These are phyloP conservation scores for Pyricularia grisea DNA, from an alignment of 2,329 filamentous ascomycete species.

Conservation along the genomic window DNA sequence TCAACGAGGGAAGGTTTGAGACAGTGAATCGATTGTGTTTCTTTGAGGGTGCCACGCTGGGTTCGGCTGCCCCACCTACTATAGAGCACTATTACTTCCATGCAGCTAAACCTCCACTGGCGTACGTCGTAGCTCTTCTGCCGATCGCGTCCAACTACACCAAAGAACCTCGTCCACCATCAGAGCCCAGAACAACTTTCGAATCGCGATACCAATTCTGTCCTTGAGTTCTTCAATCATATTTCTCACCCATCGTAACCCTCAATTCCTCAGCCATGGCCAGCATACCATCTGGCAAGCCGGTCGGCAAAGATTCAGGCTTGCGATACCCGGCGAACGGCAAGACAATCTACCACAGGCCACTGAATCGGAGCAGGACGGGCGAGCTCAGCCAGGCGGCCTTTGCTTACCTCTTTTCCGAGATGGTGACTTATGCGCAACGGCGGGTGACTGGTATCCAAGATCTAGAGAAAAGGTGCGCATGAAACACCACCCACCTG, in stretches of 20 bases:
- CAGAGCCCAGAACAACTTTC: background rate
- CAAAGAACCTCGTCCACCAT: background rate
- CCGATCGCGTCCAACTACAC: background rate
- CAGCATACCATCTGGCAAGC: conserved; percentile 37
- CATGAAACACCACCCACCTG: conserved; percentile 3
- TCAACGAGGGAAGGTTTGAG: background rate
- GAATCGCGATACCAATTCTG: background rate
- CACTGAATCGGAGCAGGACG: conserved; percentile 81
- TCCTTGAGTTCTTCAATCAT: background rate
- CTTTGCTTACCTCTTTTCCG: conserved; percentile 92
- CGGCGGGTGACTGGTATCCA: conserved; percentile 83
- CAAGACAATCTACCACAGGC: conserved; percentile 97
- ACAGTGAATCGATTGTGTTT: background rate
- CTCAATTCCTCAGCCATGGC: conserved; percentile 29
- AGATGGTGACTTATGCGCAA: conserved; percentile 96
- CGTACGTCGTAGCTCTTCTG: background rate
- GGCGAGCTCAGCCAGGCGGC: conserved; percentile 85
- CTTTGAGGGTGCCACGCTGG: background rate
- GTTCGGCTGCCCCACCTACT: background rate
- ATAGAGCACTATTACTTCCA: background rate
- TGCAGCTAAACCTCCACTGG: background rate
- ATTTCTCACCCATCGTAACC: background rate
- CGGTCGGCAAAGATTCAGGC: conserved; percentile 41
- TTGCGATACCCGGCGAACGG: conserved; percentile 85
- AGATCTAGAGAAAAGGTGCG: conserved; percentile 82